Percentiles rank a stretch among this genome's conserved stretches.
These are phyloP conservation scores for Trametes polyzona DNA, from an alignment of 1,284 basidiomycete species.

Conservation along the genomic window DNA sequence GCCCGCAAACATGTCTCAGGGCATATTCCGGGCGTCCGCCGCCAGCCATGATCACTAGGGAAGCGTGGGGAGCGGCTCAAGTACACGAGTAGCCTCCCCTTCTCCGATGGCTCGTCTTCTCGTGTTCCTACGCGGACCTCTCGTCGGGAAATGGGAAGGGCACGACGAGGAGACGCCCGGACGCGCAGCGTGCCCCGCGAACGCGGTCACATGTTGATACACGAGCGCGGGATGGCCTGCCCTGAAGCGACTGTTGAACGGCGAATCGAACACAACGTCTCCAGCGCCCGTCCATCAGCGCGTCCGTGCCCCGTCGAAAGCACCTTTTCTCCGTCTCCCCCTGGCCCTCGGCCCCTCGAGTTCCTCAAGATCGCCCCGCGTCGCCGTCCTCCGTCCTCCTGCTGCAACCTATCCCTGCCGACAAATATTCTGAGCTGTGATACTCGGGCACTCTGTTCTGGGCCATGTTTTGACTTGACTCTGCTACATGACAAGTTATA, in stretches of 20 bases:
- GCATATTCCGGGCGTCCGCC: too few relatives aligned
- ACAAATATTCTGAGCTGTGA: background rate
- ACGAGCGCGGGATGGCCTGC: conserved; percentile 24
- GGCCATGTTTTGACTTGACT: conserved; percentile 19
- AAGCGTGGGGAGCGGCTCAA: too few relatives aligned
- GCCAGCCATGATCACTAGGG: too few relatives aligned
- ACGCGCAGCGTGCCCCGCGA: too few relatives aligned
- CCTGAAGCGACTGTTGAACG: conserved; percentile 25
- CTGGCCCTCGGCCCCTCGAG: conserved; percentile 2
- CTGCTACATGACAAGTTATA: conserved; percentile 27
- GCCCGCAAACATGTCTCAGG: too few relatives aligned
- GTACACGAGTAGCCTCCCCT: too few relatives aligned
- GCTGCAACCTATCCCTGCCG: background rate
- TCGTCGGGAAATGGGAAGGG: too few relatives aligned
- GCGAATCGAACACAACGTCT: conserved; percentile 17
- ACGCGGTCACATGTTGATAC: conserved; percentile 28
- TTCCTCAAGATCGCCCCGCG: background rate
- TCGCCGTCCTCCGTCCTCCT: background rate
- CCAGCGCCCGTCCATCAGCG: conserved; percentile 8
- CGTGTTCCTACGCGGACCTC: too few relatives aligned
- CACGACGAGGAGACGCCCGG: too few relatives aligned
- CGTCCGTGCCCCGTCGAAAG: conserved; percentile 4
- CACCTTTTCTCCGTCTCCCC: conserved; percentile 6
- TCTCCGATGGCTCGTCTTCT: too few relatives aligned
- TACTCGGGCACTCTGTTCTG: background rate